phyloP scores from a whole-genome alignment of 495 filamentous ascomycete genomes.

The Neurospora discreta region DNA sequence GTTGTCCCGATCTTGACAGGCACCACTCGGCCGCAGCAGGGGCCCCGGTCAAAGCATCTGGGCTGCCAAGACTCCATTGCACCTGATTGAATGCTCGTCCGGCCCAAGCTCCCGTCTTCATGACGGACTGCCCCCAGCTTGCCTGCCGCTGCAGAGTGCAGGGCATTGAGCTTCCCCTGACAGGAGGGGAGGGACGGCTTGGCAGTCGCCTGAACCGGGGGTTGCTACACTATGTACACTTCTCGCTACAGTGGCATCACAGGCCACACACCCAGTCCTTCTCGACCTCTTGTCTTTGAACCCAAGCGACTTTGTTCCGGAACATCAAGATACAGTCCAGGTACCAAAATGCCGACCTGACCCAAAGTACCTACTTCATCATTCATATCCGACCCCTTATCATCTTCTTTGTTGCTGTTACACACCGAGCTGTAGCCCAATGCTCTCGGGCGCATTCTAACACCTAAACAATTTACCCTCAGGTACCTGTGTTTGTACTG shows the following conservation, averaged over 20 bases:
- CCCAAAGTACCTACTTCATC: background rate
- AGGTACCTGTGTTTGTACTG: background rate
- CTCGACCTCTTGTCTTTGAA: background rate
- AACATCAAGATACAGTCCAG: background rate
- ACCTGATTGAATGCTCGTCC: background rate
- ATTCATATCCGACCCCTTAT: background rate
- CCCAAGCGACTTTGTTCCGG: background rate
- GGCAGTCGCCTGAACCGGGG: background rate
- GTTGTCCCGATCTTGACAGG: background rate
- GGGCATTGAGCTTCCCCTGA: background rate
- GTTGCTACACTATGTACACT: background rate
- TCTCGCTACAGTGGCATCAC: background rate
- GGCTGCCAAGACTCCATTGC: background rate
- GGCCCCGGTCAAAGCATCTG: background rate
- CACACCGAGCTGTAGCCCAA: background rate
- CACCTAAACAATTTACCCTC: background rate
- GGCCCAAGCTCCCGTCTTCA: background rate
- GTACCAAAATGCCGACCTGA: background rate
- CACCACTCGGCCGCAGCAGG: background rate
- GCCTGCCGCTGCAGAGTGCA: background rate
- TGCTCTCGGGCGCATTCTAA: background rate
- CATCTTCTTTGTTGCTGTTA: background rate
- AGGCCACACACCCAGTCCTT: background rate
- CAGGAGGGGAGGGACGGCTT: background rate
- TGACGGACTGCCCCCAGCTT: background rate